Evolutionary conservation across 2,329 filamentous ascomycete genomes (phyloP).

Genomic region (Elsinoe necatrix): DNA sequence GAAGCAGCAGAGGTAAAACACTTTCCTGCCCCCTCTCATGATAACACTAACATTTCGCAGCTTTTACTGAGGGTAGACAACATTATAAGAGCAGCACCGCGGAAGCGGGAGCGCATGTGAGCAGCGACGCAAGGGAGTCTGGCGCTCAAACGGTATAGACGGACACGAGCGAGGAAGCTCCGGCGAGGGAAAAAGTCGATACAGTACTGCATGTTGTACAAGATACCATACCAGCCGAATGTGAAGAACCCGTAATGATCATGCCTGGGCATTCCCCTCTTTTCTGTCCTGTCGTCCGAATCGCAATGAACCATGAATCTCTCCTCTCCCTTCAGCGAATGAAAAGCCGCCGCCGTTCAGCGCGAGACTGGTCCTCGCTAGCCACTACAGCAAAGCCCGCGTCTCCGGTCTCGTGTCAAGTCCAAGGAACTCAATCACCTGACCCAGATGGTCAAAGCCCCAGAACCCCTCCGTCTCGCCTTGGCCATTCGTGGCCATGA

Average conservation of each 20-base stretch:
- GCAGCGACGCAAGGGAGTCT: constrained; percentile 23
- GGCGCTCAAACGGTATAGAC: not conserved
- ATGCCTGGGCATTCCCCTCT: too few species aligned
- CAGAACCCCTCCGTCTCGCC: constrained; percentile 50
- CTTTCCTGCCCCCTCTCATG: not conserved
- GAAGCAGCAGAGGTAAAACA: constrained; percentile 84
- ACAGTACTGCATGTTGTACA: constrained; percentile 9
- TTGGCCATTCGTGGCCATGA: constrained; percentile 46
- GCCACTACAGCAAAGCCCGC: constrained; percentile 31
- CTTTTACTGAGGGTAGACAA: constrained; percentile 90
- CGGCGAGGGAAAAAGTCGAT: not conserved
- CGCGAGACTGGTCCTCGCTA: too few species aligned
- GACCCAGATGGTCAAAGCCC: constrained; percentile 53
- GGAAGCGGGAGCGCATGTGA: constrained; percentile 69
- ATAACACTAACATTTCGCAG: constrained; percentile 40
- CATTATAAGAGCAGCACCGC: constrained; percentile 88
- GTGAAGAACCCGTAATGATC: constrained; percentile 8
- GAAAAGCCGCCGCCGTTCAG: too few species aligned
- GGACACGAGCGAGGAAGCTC: not conserved
- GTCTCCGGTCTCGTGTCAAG: constrained; percentile 37
- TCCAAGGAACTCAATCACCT: constrained; percentile 45
- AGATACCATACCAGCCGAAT: constrained; percentile 10
- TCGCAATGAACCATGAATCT: too few species aligned
- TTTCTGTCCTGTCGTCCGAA: too few species aligned
- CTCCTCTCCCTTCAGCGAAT: too few species aligned